Evolutionary conservation across 345 rosid species (phyloP), one percentile per base, ranked within the genome.

Genomic region (Draba incana): DNA sequence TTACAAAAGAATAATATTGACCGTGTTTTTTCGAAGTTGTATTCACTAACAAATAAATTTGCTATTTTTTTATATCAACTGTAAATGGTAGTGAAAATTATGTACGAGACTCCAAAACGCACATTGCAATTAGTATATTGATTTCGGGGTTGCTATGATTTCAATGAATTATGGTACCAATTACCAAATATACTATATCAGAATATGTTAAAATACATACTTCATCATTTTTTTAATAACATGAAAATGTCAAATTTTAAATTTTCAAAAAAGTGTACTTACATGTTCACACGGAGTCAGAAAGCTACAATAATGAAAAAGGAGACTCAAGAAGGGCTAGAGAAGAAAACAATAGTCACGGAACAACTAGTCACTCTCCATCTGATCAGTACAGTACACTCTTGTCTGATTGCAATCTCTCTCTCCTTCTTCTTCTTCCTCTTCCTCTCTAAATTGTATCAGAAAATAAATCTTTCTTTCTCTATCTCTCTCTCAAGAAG

Each of bases 281-380:
- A 58, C 67, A 52, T 8, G 54, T 49, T 71, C 69, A 63, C 75
- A 66, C 64, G 0, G 56, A 73, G 53, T 6, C 8, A 33, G 37
- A 33, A 6, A 63, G 56, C 75, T 62, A 48, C 66, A 55, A 68
- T 68, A 68, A 75, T 62, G 68, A 43, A 75, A 75, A 69, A 75
- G 74, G 66, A 58, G 77, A 75, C 68, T 45, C 66, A 45, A 63
- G 70, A 76, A 65, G 45, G 68, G 49, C 70, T 64, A 58, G 41
- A 64, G 57, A 67, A 74, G 73, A 74, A 35, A 67, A 76, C 75
- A 76, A 73, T 72, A 73, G 72, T 64, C 75, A 76, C 75, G 66
- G 71, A 70, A 64, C 79, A 35, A 70, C 30, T 65, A 8, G 76
- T 70, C 75, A 66, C 60, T 41, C 70, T 75, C 75, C 56, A 66